phyloP scores from a whole-genome alignment of 257 asterid genomes.

The Nyctanthes arbortristis region DNA sequence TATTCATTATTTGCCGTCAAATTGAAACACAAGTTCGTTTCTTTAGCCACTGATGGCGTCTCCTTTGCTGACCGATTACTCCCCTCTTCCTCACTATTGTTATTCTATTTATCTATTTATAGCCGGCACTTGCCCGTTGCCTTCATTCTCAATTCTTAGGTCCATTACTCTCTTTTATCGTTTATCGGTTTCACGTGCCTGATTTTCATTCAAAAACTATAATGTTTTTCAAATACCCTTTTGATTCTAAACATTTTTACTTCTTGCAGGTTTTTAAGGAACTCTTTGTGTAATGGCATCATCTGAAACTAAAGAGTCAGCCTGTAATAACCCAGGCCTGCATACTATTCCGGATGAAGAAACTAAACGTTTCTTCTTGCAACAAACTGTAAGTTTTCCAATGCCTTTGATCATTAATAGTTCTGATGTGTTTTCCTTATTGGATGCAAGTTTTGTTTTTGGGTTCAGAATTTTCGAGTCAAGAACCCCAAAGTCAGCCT shows the following conservation, averaged over 20 bases:
- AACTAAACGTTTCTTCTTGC: conserved; percentile 81
- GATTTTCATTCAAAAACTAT: not conserved
- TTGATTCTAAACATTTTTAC: not conserved
- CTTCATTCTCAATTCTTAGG: conserved; percentile 27
- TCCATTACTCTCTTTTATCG: conserved; percentile 15
- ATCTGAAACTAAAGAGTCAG: conserved; percentile 52
- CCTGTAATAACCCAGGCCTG: conserved; percentile 82
- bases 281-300: conserved; percentile 58
- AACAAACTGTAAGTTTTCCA: conserved; percentile 69
- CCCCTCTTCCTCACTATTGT: not conserved
- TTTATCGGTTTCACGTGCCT: not conserved
- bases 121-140: conserved; percentile 21
- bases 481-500: conserved; percentile 93
- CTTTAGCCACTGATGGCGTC: not conserved
- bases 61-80: too few relatives aligned
- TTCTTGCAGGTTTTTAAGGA: conserved; percentile 39
- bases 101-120: too few relatives aligned
- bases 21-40: too few relatives aligned
- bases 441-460: conserved; percentile 5
- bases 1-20: too few relatives aligned
- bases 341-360: conserved; percentile 59
- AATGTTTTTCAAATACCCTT: not conserved
- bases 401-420: not conserved
- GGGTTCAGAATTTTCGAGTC: conserved; percentile 75
- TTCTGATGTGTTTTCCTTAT: too few relatives aligned